Evolutionary conservation across 1,284 basidiomycete genomes (phyloP).

Genomic region (Vanrija pseudolonga): DNA sequence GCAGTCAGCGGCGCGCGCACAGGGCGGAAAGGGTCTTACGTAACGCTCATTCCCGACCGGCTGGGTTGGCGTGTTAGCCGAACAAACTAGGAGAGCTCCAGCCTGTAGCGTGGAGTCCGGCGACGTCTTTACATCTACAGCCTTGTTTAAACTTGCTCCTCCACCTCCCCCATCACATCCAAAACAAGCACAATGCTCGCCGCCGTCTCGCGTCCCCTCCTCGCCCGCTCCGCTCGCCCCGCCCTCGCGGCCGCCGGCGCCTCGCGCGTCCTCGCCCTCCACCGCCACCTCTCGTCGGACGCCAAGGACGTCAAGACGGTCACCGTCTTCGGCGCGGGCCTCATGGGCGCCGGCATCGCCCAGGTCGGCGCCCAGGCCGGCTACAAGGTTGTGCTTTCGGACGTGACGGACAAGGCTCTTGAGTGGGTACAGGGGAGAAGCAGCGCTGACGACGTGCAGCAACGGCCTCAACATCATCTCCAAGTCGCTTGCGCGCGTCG

Average conservation of each 20-base stretch:
- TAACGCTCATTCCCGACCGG: too few relatives aligned
- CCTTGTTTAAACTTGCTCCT: too few relatives aligned
- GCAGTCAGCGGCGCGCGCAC: too few relatives aligned
- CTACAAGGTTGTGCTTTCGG: constrained; percentile 49
- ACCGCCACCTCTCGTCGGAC: background rate
- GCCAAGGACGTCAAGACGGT: constrained; percentile 37
- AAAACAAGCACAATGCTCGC: constrained; percentile 9
- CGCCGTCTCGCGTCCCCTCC: constrained; percentile 11
- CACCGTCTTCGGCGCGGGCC: constrained; percentile 52
- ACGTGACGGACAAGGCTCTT: constrained; percentile 50
- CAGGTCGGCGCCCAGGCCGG: constrained; percentile 54
- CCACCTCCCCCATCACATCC: too few relatives aligned
- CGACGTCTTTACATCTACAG: too few relatives aligned
- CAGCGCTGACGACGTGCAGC: constrained; percentile 23
- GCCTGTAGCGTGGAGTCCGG: too few relatives aligned
- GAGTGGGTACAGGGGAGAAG: constrained; percentile 20
- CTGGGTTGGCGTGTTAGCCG: too few relatives aligned
- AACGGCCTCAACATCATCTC: constrained; percentile 56
- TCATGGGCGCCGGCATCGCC: constrained; percentile 56
- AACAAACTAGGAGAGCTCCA: too few relatives aligned
- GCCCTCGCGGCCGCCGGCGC: too few relatives aligned
- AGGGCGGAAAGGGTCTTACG: too few relatives aligned
- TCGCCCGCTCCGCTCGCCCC: constrained; percentile 1
- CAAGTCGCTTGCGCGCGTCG: constrained; percentile 55
- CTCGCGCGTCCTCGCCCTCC: constrained; percentile 3